Conservation (phyloP, 2,329 filamentous ascomycete genomes). For the Corniculantispora saksenae region DNA sequence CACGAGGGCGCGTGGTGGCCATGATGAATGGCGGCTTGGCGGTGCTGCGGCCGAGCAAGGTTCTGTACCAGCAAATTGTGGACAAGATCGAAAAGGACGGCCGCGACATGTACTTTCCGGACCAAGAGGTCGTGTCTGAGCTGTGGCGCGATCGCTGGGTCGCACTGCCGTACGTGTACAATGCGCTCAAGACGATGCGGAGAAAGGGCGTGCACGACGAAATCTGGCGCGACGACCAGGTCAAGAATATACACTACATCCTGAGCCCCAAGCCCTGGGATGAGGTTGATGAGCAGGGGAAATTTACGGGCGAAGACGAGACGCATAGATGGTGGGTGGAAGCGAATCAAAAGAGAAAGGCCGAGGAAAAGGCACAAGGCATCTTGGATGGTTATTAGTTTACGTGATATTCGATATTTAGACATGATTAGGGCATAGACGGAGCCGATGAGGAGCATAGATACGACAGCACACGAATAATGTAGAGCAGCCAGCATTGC, state of each 20-base stretch:
- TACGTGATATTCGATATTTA: not conserved
- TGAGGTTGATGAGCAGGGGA: conserved; percentile 46
- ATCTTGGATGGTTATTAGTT: conserved; percentile 33
- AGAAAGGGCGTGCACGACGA: conserved; percentile 52
- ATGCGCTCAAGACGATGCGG: conserved; percentile 62
- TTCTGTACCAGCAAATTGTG: conserved; percentile 52
- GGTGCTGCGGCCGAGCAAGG: conserved; percentile 54
- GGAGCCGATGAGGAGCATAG: not conserved
- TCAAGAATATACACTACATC: conserved; percentile 65
- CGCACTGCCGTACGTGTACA: conserved; percentile 60
- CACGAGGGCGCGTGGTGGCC: conserved; percentile 48
- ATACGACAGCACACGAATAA: not conserved
- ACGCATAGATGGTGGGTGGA: conserved; percentile 60
- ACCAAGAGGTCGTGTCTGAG: conserved; percentile 59
- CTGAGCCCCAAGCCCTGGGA: conserved; percentile 64
- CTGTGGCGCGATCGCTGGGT: conserved; percentile 59
- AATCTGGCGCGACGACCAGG: conserved; percentile 59
- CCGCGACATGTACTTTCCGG: conserved; percentile 56
- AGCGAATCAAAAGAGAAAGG: conserved; percentile 46
- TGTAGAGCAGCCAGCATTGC: not conserved
- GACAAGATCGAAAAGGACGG: conserved; percentile 50
- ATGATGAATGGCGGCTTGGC: conserved; percentile 57
- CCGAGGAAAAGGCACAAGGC: conserved; percentile 41
- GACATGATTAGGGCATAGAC: too few species aligned
- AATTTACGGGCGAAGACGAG: conserved; percentile 47